Conservation (phyloP, 1,284 basidiomycete genomes). For the Puccinia novopanici region DNA sequence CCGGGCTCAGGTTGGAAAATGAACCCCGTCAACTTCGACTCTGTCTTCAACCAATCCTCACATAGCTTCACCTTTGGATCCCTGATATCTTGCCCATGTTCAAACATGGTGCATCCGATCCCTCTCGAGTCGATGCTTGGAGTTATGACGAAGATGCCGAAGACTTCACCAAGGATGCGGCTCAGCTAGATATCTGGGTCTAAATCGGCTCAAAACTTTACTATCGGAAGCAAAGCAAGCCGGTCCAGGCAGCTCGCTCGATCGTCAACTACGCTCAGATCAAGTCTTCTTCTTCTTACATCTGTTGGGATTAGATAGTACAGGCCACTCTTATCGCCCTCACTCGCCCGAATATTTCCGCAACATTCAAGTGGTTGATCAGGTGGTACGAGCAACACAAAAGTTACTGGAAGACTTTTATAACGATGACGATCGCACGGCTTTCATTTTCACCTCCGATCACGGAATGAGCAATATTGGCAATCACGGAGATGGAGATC, state of each 20-base stretch:
- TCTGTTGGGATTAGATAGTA: slow-evolving; percentile 80
- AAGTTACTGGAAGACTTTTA: slow-evolving; percentile 70
- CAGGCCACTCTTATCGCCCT: slow-evolving; percentile 84
- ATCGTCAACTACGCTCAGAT: slow-evolving; percentile 51
- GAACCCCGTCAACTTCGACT: slow-evolving; percentile 87
- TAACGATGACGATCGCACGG: slow-evolving; percentile 67
- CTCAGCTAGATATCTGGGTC: slow-evolving; percentile 77
- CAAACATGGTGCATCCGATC: slow-evolving; percentile 66
- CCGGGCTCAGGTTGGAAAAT: slow-evolving; percentile 74
- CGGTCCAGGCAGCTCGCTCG: slow-evolving; percentile 34
- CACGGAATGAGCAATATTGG: slow-evolving; percentile 88
- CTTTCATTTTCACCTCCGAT: slow-evolving; percentile 82
- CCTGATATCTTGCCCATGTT: slow-evolving; percentile 89
- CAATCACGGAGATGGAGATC: slow-evolving; percentile 86
- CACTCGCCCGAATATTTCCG: slow-evolving; percentile 83
- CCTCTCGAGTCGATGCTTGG: slow-evolving; percentile 68
- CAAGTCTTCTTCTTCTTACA: slow-evolving; percentile 76
- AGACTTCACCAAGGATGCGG: slow-evolving; percentile 86
- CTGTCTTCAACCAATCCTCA: slow-evolving; percentile 79
- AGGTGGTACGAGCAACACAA: slow-evolving; percentile 72
- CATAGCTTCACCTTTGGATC: slow-evolving; percentile 81
- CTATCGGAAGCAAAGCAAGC: slow-evolving; percentile 66
- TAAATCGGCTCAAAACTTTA: slow-evolving; percentile 68
- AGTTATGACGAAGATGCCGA: slow-evolving; percentile 76
- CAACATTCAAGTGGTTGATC: slow-evolving; percentile 79